Conservation (phyloP, 768 basidiomycete genomes). For the Sarcodon sp. region DNA sequence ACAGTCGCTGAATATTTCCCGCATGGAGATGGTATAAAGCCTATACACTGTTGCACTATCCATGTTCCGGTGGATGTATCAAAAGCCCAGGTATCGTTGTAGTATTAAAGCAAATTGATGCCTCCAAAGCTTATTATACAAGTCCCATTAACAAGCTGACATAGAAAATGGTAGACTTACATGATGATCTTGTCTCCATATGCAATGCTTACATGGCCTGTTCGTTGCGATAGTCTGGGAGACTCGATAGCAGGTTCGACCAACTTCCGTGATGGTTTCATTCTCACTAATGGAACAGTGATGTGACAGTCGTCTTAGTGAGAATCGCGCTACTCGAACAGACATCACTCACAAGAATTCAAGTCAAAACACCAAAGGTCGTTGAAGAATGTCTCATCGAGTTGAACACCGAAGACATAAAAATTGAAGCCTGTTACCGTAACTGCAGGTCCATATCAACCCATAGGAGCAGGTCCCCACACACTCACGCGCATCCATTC, state of each 20-base stretch:
- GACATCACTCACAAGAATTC: slow-evolving; percentile 60
- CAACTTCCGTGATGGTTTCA: slow-evolving; percentile 74
- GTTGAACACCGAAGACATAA: slow-evolving; percentile 93
- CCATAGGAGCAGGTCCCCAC: slow-evolving; percentile 64
- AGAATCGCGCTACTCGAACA: neutral
- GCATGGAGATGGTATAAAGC: slow-evolving; percentile 88
- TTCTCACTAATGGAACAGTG: slow-evolving; percentile 43
- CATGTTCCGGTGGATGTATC: slow-evolving; percentile 71
- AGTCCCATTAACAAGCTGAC: neutral
- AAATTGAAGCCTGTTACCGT: slow-evolving; percentile 87
- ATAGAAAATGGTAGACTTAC: slow-evolving; percentile 28
- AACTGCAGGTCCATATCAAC: slow-evolving; percentile 93
- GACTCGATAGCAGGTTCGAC: slow-evolving; percentile 44
- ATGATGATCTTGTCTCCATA: slow-evolving; percentile 75
- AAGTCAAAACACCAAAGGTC: slow-evolving; percentile 96
- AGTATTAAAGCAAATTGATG: slow-evolving; percentile 97
- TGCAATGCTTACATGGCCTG: slow-evolving; percentile 85
- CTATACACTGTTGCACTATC: slow-evolving; percentile 94
- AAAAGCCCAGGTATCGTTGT: slow-evolving; percentile 98
- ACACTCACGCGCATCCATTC: slow-evolving; percentile 91
- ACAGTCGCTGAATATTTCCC: slow-evolving; percentile 95
- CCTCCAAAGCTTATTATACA: slow-evolving; percentile 68
- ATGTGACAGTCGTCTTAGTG: neutral
- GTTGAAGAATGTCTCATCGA: slow-evolving; percentile 87
- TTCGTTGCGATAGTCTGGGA: slow-evolving; percentile 67